phyloP scores from a whole-genome alignment of 768 basidiomycete genomes.

The Hemileccinum rubropunctum region DNA sequence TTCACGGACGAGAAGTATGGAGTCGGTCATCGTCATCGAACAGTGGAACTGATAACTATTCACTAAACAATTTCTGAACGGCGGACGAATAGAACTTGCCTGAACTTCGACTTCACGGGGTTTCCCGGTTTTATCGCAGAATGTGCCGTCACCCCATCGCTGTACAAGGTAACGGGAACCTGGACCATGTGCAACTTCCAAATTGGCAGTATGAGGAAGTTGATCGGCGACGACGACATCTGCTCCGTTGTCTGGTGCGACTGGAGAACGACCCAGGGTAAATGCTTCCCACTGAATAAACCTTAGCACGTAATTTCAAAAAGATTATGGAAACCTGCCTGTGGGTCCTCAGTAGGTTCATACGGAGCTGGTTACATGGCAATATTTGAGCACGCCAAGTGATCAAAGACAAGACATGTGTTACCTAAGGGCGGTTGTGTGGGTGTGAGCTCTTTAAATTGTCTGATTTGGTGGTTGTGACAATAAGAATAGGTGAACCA shows the following conservation, averaged over 20 bases:
- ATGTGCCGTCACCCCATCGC: conserved; percentile 86
- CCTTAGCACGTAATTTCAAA: conserved; percentile 21
- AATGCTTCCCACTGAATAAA: conserved; percentile 69
- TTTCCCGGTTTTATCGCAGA: conserved; percentile 89
- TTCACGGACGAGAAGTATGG: conserved; percentile 89
- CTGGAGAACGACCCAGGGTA: conserved; percentile 70
- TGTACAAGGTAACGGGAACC: conserved; percentile 92
- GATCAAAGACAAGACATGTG: conserved; percentile 18
- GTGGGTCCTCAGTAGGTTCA: conserved; percentile 82
- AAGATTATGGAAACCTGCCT: conserved; percentile 46
- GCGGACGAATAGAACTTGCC: conserved; percentile 43
- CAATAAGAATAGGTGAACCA: conserved; percentile 99
- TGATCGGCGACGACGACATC: conserved; percentile 67
- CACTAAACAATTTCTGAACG: conserved; percentile 2
- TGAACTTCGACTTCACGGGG: conserved; percentile 93
- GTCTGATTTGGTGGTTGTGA: conserved; percentile 92
- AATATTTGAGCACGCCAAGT: conserved; percentile 19
- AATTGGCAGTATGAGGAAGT: conserved; percentile 60
- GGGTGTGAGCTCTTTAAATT: conserved; percentile 84
- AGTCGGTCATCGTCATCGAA: conserved; percentile 91
- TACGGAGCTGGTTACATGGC: conserved; percentile 51
- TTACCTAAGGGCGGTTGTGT: conserved; percentile 67
- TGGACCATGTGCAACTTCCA: conserved; percentile 73
- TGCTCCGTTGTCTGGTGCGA: conserved; percentile 54
- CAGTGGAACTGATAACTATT: conserved; percentile 74